Evolutionary conservation across 2,329 filamentous ascomycete species (phyloP), one percentile per base, ranked within the genome.

Genomic region (Coniella lustricola): DNA sequence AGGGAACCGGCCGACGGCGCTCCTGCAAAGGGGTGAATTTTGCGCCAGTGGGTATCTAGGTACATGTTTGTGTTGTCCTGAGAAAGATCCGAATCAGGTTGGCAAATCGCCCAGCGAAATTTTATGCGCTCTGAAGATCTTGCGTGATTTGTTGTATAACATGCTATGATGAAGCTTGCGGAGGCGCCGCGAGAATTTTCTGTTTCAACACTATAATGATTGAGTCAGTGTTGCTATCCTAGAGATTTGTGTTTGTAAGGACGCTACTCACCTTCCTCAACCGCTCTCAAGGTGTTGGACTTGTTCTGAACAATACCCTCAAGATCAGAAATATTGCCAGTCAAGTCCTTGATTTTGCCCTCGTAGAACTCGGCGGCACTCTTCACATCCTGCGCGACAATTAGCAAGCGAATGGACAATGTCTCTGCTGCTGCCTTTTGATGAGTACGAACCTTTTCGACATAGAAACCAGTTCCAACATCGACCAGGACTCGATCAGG

Each of bases 381-480:
- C 58, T 74, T 73, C 37, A 73, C 64, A 46, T 73, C 71, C 75
- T 79, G 52, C n/a, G 45, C 3, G 16, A 45, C 12, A 10, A 29
- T 49, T 3, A 51, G 53, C 12, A 4, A 18, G n/a, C 20, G 25
- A 29, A 29, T 5, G 25, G 25, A 29, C 5, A 29, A 29, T n/a
- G 22, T 39, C 14, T 13, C n/a, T 25, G 9, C 20, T 2, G 8
- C 18, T n/a, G n/a, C 13, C 14, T 0, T n/a, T 10, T 3, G 4
- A 20, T 18, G 35, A 42, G 20, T 18, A n/a, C 7, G 20, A 48
- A 85, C 84, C 80, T 98, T 98, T 69, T 97, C 90, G 46, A 97
- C 84, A 62, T 90, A 90, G 65, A 94, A 97, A 0, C 91, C 91
- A 1, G 91, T 97, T 17, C 91, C 91, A 17, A 96, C 82, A 65